These are phyloP conservation scores for Globisporangium recalcitrans DNA, from an alignment of 352 stramenopile species.

Conservation along the genomic window DNA sequence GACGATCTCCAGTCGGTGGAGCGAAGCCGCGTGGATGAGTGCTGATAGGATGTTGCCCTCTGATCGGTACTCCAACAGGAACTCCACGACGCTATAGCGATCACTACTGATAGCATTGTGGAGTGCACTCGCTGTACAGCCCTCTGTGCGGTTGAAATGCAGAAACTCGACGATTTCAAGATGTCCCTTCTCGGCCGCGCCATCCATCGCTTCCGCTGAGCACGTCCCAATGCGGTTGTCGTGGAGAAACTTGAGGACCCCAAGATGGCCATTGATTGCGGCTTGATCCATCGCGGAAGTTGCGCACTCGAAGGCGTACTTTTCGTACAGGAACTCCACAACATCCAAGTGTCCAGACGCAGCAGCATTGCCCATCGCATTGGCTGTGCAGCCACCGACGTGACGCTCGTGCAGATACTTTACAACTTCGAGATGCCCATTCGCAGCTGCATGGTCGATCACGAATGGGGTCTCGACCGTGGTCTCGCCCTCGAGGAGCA, in stretches of 20 bases:
- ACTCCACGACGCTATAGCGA: not conserved
- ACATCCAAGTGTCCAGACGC: not conserved
- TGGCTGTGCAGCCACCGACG: not conserved
- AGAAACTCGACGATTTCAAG: not conserved
- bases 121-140: not conserved
- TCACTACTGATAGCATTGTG: not conserved
- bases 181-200: not conserved
- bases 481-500: not conserved
- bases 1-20: not conserved
- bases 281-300: not conserved
- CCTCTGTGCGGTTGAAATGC: not conserved
- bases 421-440: not conserved
- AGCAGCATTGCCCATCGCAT: not conserved
- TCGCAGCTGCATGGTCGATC: not conserved
- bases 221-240: not conserved
- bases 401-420: not conserved
- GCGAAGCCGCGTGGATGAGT: not conserved
- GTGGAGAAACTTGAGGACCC: conserved; percentile 1
- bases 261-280: not conserved
- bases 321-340: not conserved
- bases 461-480: not conserved
- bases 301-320: not conserved
- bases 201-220: not conserved
- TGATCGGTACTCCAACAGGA: not conserved
- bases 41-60: not conserved